Evolutionary conservation across 1,284 basidiomycete species (phyloP).

Genomic region (Gomphus bonarii): DNA sequence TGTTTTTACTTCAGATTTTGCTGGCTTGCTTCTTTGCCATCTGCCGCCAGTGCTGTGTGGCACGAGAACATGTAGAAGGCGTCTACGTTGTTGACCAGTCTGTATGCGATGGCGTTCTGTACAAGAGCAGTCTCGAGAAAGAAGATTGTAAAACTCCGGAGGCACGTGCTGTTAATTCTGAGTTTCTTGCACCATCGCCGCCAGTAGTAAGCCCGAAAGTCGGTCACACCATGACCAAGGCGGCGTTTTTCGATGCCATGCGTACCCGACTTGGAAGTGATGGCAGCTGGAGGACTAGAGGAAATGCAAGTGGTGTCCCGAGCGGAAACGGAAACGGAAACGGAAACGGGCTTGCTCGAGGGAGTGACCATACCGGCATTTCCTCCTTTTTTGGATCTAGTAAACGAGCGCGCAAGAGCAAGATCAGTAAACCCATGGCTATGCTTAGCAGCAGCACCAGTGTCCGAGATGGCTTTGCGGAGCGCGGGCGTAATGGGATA

Average conservation of each 20-base stretch:
- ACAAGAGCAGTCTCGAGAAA: background rate
- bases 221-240: background rate
- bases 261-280: background rate
- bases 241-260: constrained; percentile 4
- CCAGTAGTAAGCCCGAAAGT: background rate
- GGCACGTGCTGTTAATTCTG: background rate
- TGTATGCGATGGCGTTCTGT: background rate
- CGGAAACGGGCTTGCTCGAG: background rate
- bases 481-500: background rate
- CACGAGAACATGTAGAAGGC: background rate
- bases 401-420: constrained; percentile 9
- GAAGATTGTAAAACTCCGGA: background rate
- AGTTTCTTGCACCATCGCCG: background rate
- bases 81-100: background rate
- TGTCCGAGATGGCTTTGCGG: background rate
- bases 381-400: background rate
- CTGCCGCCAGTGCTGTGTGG: background rate
- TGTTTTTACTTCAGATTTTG: background rate
- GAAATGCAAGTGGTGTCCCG: background rate
- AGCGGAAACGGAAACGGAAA: background rate
- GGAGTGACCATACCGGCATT: background rate
- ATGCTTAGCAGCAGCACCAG: constrained; percentile 1
- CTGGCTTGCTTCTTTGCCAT: background rate
- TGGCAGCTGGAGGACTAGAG: background rate
- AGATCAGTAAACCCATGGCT: constrained; percentile 5